These are phyloP conservation scores for Plasmodium ovale DNA, from an alignment of 169 alveolate species.

Conservation along the genomic window DNA sequence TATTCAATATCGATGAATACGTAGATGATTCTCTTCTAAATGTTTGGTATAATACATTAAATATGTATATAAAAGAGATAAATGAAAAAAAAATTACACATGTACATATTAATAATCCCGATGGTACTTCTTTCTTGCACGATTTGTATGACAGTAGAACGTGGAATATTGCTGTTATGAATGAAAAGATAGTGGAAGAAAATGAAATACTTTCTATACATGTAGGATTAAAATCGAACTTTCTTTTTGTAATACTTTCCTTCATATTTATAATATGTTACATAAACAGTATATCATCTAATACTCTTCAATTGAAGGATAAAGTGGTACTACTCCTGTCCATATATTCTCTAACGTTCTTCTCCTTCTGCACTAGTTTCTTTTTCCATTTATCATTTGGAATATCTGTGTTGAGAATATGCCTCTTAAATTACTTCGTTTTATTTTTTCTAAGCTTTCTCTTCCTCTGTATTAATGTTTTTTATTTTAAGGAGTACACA, in stretches of 20 bases:
- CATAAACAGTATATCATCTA: slow-evolving; percentile 9
- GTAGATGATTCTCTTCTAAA: slow-evolving; percentile 11
- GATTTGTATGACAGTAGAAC: not conserved
- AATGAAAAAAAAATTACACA: slow-evolving; percentile 8
- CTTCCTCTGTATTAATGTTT: slow-evolving; percentile 31
- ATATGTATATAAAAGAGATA: slow-evolving; percentile 5
- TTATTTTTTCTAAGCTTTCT: slow-evolving; percentile 50
- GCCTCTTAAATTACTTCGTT: slow-evolving; percentile 18
- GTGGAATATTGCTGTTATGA: slow-evolving; percentile 16
- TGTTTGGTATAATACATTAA: slow-evolving; percentile 40
- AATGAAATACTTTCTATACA: slow-evolving; percentile 10
- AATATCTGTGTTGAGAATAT: slow-evolving; percentile 23
- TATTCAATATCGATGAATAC: slow-evolving; percentile 36
- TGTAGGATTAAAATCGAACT: slow-evolving; percentile 39
- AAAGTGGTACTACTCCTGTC: not conserved
- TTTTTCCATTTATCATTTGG: slow-evolving; percentile 23
- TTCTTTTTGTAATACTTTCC: slow-evolving; percentile 30
- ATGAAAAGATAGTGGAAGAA: slow-evolving; percentile 27
- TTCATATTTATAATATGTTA: slow-evolving; percentile 26
- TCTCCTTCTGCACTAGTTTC: slow-evolving; percentile 45
- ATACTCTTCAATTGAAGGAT: not conserved
- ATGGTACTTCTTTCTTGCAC: slow-evolving; percentile 12
- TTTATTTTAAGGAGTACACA: slow-evolving; percentile 24
- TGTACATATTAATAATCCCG: slow-evolving; percentile 11
- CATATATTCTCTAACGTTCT: slow-evolving; percentile 8